phyloP scores from a whole-genome alignment of 305 asterid genomes.

The Andrographis paniculata region DNA sequence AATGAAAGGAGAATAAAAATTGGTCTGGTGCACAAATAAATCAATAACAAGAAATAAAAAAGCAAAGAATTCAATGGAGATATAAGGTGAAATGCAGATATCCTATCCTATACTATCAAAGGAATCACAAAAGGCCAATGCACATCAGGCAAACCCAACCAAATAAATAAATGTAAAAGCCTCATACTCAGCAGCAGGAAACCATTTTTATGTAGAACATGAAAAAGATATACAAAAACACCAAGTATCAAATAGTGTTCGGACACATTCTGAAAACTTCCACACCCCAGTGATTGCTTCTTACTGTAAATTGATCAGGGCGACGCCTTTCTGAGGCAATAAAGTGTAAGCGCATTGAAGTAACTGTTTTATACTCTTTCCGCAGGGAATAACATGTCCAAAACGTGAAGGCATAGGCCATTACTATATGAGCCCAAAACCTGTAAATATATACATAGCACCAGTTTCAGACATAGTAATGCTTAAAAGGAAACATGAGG shows the following conservation, averaged over 20 bases:
- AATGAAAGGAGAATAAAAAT: slow-evolving; percentile 13
- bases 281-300: slow-evolving; percentile 14
- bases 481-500: neutral
- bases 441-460: slow-evolving; percentile 27
- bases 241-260: neutral
- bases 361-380: slow-evolving; percentile 70
- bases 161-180: too few species aligned
- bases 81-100: too few species aligned
- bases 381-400: slow-evolving; percentile 78
- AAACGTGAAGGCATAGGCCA: slow-evolving; percentile 81
- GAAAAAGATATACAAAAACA: too few species aligned
- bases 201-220: too few species aligned
- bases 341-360: slow-evolving; percentile 87
- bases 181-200: too few species aligned
- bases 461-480: neutral
- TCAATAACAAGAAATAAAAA: neutral
- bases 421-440: slow-evolving; percentile 89
- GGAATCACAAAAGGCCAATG: too few species aligned
- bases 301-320: slow-evolving; percentile 90
- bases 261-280: slow-evolving; percentile 1
- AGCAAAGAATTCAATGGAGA: too few species aligned
- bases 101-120: too few species aligned
- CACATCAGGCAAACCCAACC: too few species aligned
- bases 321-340: slow-evolving; percentile 86
- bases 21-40: neutral